These are phyloP conservation scores for Metschnikowia santaceciliae DNA, from an alignment of 805 yeast genomes.

Conservation along the genomic window DNA sequence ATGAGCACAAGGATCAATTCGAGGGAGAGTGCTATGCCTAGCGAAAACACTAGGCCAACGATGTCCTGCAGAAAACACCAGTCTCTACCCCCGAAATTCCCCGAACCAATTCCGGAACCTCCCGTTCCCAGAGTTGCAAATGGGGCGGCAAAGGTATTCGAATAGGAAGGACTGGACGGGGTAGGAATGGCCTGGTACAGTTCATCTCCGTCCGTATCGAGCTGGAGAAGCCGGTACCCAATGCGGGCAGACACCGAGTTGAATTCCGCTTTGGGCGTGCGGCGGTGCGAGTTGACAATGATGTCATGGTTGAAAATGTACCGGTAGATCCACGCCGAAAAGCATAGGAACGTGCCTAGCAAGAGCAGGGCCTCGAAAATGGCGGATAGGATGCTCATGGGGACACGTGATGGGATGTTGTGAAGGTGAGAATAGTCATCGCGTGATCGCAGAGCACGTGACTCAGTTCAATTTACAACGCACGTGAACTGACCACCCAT, in stretches of 20 bases:
- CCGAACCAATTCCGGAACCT: too few species aligned
- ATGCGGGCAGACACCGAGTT: conserved; percentile 21
- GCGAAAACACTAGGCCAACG: conserved; percentile 28
- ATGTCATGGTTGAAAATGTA: conserved; percentile 24
- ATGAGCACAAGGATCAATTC: conserved; percentile 32
- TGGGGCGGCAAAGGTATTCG: too few species aligned
- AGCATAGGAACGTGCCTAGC: conserved; percentile 14
- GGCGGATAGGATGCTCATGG: conserved; percentile 3
- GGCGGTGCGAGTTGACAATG: conserved; percentile 22
- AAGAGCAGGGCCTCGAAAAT: conserved; percentile 10
- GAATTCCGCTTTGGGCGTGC: conserved; percentile 21
- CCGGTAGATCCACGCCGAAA: conserved; percentile 19
- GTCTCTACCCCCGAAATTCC: not conserved
- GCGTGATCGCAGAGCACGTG: not conserved
- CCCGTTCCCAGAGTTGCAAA: too few species aligned
- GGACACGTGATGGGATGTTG: not conserved
- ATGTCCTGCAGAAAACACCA: not conserved
- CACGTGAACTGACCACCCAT: not conserved
- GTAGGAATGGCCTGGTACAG: conserved; percentile 2
- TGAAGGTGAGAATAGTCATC: not conserved
- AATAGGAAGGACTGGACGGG: too few species aligned
- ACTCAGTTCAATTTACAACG: too few species aligned
- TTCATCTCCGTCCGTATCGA: conserved; percentile 15
- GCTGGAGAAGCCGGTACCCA: conserved; percentile 15
- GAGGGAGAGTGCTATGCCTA: conserved; percentile 28